Percentiles rank a stretch among this genome's conserved stretches.
phyloP scores from a whole-genome alignment of 768 basidiomycete genomes.

The Imleria badia region DNA sequence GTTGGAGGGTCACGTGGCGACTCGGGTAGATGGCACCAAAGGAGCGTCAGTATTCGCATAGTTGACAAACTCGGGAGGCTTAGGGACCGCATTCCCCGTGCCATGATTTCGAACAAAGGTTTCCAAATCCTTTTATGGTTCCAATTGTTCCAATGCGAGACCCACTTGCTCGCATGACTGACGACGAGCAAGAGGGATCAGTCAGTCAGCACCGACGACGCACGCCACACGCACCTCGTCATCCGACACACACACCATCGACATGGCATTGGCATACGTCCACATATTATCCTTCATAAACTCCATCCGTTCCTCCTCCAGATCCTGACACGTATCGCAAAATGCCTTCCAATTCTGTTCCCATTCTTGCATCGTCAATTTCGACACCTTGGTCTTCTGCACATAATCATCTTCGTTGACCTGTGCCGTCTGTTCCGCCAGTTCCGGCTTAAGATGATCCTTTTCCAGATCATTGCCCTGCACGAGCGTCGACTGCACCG shows the following conservation, averaged over 20 bases:
- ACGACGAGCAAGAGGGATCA: not conserved
- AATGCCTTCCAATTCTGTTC: constrained; percentile 92
- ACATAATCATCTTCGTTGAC: constrained; percentile 90
- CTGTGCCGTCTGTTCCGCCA: constrained; percentile 85
- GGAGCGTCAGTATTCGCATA: constrained; percentile 68
- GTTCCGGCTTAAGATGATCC: constrained; percentile 81
- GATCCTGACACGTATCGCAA: constrained; percentile 92
- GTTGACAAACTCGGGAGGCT: constrained; percentile 85
- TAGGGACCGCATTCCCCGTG: constrained; percentile 85
- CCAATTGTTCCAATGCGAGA: constrained; percentile 83
- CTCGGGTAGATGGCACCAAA: constrained; percentile 56
- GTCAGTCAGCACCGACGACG: not conserved
- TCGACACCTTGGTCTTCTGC: constrained; percentile 80
- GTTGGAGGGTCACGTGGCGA: no score
- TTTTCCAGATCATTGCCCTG: constrained; percentile 95
- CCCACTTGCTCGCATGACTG: constrained; percentile 93
- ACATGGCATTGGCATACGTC: constrained; percentile 95
- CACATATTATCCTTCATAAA: constrained; percentile 95
- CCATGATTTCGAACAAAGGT: constrained; percentile 87
- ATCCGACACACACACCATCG: constrained; percentile 91
- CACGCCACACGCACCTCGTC: constrained; percentile 73
- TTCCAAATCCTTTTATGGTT: constrained; percentile 85
- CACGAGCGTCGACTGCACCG: constrained; percentile 85
- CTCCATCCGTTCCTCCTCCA: constrained; percentile 93
- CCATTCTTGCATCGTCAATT: constrained; percentile 86